phyloP scores from a whole-genome alignment of 768 basidiomycete genomes.

The Coprinopsis marcescibilis region DNA sequence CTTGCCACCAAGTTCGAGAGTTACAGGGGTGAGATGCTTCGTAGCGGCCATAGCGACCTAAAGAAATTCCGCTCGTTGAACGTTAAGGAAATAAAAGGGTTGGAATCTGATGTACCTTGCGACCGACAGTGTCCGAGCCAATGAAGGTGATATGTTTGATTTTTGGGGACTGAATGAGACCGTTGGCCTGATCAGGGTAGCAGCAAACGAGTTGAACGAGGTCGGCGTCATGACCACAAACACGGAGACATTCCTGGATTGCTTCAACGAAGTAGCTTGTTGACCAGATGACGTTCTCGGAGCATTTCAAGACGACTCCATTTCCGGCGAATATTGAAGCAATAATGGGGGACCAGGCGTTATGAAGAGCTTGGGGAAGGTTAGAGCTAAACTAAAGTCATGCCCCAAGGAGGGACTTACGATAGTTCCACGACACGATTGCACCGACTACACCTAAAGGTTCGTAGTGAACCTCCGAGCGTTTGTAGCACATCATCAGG shows the following conservation, averaged over 20 bases:
- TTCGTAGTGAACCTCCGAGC: slow-evolving; percentile 75
- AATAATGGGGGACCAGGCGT: slow-evolving; percentile 89
- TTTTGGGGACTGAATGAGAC: slow-evolving; percentile 67
- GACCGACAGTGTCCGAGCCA: slow-evolving; percentile 74
- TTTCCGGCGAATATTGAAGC: slow-evolving; percentile 91
- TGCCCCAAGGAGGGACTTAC: slow-evolving; percentile 38
- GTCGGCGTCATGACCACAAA: slow-evolving; percentile 77
- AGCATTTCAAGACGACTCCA: slow-evolving; percentile 85
- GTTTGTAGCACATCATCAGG: slow-evolving; percentile 70
- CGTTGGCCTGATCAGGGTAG: slow-evolving; percentile 81
- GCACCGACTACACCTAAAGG: slow-evolving; percentile 91
- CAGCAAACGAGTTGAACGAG: slow-evolving; percentile 92
- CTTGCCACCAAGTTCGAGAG: slow-evolving; percentile 92
- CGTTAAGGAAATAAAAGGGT: background rate
- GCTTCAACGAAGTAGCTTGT: slow-evolving; percentile 77
- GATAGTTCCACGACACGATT: slow-evolving; percentile 95
- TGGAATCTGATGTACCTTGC: slow-evolving; percentile 42
- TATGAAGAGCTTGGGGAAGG: slow-evolving; percentile 70
- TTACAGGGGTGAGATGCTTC: slow-evolving; percentile 83
- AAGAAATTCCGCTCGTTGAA: background rate
- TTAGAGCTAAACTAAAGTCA: no score
- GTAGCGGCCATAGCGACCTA: slow-evolving; percentile 83
- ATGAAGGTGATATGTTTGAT: slow-evolving; percentile 97
- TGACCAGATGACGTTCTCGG: slow-evolving; percentile 91
- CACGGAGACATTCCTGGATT: slow-evolving; percentile 68